phyloP scores from a whole-genome alignment of 768 basidiomycete species.

The Dentipellis fragilis region DNA sequence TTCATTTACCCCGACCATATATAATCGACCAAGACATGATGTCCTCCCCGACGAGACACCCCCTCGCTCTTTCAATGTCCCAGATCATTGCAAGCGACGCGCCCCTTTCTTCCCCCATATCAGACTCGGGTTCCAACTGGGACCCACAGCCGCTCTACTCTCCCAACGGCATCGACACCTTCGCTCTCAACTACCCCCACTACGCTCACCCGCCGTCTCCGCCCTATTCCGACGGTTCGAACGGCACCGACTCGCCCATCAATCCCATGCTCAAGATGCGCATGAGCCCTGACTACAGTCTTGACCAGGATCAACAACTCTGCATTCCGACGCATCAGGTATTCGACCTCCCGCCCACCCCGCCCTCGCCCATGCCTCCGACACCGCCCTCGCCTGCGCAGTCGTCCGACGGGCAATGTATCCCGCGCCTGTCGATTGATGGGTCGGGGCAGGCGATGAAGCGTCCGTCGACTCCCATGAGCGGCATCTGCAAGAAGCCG shows the following conservation, averaged over 20 bases:
- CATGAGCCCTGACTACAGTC: conserved; percentile 31
- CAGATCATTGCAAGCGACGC: conserved; percentile 50
- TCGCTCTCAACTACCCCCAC: conserved; percentile 14
- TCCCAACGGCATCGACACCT: conserved; percentile 25
- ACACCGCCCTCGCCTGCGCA: conserved; percentile 19
- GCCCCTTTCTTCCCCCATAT: conserved; percentile 43
- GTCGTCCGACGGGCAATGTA: conserved; percentile 20
- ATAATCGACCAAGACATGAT: conserved; percentile 10
- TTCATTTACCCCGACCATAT: conserved; percentile 9
- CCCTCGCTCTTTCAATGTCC: conserved; percentile 35
- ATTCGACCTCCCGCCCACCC: conserved; percentile 46
- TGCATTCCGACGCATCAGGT: conserved; percentile 67
- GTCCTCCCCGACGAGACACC: conserved; percentile 15
- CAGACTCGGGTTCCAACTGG: conserved; percentile 37
- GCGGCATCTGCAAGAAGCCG: conserved; percentile 30
- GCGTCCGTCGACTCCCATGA: conserved; percentile 22
- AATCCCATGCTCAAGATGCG: conserved; percentile 42
- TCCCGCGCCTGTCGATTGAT: conserved; percentile 8
- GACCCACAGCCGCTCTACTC: conserved; percentile 33
- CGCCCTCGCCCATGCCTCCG: conserved; percentile 24
- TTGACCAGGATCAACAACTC: conserved; percentile 36
- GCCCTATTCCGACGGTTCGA: conserved; percentile 35
- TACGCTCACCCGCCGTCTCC: conserved; percentile 27
- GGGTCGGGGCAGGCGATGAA: conserved; percentile 10
- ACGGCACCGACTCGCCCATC: conserved; percentile 23